Evolutionary conservation across 805 yeast genomes (phyloP), one percentile per base, ranked within the genome.

Genomic region (Schwanniomyces occidentalis): DNA sequence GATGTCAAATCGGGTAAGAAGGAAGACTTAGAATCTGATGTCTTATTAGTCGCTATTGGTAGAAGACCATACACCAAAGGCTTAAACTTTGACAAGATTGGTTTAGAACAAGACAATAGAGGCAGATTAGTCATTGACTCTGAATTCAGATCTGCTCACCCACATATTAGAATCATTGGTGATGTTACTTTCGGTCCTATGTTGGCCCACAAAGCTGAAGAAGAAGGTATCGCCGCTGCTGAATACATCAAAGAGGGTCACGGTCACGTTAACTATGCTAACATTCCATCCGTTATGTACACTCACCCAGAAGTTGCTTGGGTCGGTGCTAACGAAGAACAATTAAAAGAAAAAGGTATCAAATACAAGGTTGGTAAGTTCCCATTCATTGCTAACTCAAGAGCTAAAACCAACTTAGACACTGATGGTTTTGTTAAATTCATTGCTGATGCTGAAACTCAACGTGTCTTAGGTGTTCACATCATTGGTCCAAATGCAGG

Each of bases 131-230:
- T 93, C 37, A 91, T 95, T 56, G 97, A 93, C 66, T 81, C 84
- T 41, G 88, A 91, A 74, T 93, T 78, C 78, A 84, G 87, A 71
- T 85, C 98, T 48, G 90, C 87, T 68, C 78, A 75, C 68, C 84
- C 90, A 37, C 95, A 93, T 70, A 90, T 93, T 63, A 86, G 95
- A 69, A 95, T 89, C 56, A 87, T 93, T 66, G 99, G 99, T 66
- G 99, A 93, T 61, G 97, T 83, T 37, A 93, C 99, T 26, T 93
- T 87, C 55, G 99, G 99, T 53, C 91, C 95, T 54, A 93, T 93
- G 99, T 79, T 93, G 70, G 99, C 99, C 47, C 99, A 93, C 78
- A 93, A 93, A 77, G 99, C 99, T 45, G 99, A 93, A 76, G 99
- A 93, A 66, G 99, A 93, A 76, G 99, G 96, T 69, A 83, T 93